Percentiles rank a stretch among this genome's conserved stretches.
phyloP scores from a whole-genome alignment of 1,284 basidiomycete genomes.

The Puccinia coronata region DNA sequence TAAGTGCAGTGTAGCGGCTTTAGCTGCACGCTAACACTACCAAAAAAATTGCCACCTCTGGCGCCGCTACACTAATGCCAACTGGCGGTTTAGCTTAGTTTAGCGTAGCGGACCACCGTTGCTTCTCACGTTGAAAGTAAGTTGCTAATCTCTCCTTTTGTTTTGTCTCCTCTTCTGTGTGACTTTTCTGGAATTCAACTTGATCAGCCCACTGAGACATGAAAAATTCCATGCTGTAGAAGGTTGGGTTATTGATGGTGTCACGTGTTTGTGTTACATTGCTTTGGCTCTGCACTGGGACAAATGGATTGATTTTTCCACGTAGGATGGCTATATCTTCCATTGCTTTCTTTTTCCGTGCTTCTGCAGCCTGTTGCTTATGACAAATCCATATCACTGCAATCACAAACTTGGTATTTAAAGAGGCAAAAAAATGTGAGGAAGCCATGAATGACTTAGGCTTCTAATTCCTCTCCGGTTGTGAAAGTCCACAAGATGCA shows the following conservation, averaged over 20 bases:
- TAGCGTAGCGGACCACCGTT: too few relatives aligned
- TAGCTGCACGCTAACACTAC: too few relatives aligned
- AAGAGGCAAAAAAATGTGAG: neutral
- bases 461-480: neutral
- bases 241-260: too few relatives aligned
- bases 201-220: neutral
- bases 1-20: too few relatives aligned
- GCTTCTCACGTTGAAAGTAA: neutral
- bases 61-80: too few relatives aligned
- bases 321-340: neutral
- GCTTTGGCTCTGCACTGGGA: too few relatives aligned
- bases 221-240: neutral
- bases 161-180: neutral
- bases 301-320: neutral
- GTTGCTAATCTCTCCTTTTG: neutral
- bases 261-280: too few relatives aligned
- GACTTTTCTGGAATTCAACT: neutral
- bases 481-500: neutral
- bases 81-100: too few relatives aligned
- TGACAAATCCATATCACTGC: neutral
- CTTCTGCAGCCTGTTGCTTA: neutral
- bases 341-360: neutral
- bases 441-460: neutral
- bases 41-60: too few relatives aligned
- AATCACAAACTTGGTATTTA: neutral